Evolutionary conservation across 1,284 basidiomycete species (phyloP).

Genomic region (Pseudozyma flocculosa): DNA sequence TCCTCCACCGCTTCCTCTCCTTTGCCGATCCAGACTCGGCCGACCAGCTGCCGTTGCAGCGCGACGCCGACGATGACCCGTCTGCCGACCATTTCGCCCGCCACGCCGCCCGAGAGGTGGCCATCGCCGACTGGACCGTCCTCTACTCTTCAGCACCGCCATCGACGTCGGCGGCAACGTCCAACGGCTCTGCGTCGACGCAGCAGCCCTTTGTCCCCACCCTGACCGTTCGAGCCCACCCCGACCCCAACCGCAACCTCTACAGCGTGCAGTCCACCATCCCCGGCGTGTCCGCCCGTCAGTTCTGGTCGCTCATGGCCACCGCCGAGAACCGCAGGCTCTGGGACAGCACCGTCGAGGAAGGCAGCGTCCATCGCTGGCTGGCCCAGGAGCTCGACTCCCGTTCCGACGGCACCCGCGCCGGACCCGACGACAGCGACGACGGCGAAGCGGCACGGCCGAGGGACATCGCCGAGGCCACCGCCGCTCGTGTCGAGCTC

Average conservation of each 20-base stretch:
- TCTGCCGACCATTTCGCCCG: too few species aligned
- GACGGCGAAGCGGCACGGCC: conserved; percentile 3
- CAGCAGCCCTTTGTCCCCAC: conserved; percentile 20
- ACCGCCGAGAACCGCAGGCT: conserved; percentile 40
- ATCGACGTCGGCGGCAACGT: conserved; percentile 11
- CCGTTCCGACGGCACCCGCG: too few species aligned
- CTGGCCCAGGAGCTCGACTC: conserved; percentile 10
- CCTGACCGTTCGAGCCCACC: conserved; percentile 41
- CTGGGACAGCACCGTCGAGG: conserved; percentile 43
- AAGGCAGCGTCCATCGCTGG: conserved; percentile 32
- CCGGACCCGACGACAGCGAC: too few species aligned
- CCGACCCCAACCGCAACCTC: conserved; percentile 31
- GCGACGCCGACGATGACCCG: too few species aligned
- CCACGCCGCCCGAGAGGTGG: conserved; percentile 16
- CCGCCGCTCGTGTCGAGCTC: conserved; percentile 34
- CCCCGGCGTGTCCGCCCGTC: conserved; percentile 33
- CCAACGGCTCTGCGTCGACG: too few species aligned
- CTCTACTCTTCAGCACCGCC: conserved; percentile 36
- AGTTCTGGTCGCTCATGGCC: conserved; percentile 53
- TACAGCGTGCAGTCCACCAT: conserved; percentile 44
- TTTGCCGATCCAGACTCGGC: conserved; percentile 30
- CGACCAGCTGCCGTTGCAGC: conserved; percentile 15
- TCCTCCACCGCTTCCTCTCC: conserved; percentile 30
- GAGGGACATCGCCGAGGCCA: conserved; percentile 6
- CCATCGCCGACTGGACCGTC: conserved; percentile 37